phyloP scores from a whole-genome alignment of 306 rosid genomes.

The Echinosophora koreensis region DNA sequence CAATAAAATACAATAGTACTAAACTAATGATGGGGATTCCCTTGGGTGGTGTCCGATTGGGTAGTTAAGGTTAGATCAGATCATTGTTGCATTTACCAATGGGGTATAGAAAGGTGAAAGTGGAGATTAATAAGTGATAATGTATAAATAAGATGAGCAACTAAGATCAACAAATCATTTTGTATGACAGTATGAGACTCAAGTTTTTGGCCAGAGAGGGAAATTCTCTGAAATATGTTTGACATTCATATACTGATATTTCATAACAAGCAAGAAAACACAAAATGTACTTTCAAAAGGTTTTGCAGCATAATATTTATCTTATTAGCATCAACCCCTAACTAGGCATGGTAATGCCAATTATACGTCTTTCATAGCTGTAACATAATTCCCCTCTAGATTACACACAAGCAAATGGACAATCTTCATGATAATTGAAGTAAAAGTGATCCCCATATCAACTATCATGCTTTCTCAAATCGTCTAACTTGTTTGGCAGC shows the following conservation, averaged over 20 bases:
- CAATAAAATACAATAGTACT: no score
- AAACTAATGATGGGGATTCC: no score
- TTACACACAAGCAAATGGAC: neutral
- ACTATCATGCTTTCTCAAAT: neutral
- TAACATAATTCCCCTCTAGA: neutral
- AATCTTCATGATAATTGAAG: conserved; percentile 13
- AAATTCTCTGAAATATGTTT: neutral
- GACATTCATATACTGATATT: neutral
- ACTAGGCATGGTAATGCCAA: neutral
- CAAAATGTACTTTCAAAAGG: neutral
- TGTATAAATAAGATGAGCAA: conserved; percentile 1
- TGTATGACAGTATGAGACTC: neutral
- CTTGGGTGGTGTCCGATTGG: no score
- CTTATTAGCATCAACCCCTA: neutral
- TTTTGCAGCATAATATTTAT: conserved; percentile 1
- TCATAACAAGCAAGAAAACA: conserved; percentile 33
- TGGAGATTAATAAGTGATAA: neutral
- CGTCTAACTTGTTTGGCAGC: conserved; percentile 48
- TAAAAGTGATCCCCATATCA: neutral
- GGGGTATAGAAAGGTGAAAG: neutral
- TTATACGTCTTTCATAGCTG: neutral
- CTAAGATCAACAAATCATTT: neutral
- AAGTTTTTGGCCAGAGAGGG: neutral
- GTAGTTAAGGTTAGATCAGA: neutral
- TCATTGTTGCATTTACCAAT: neutral